Evolutionary conservation across 495 filamentous ascomycete species (phyloP), one percentile per base, ranked within the genome.

Genomic region (Aspergillus sclerotiicarbonarius): DNA sequence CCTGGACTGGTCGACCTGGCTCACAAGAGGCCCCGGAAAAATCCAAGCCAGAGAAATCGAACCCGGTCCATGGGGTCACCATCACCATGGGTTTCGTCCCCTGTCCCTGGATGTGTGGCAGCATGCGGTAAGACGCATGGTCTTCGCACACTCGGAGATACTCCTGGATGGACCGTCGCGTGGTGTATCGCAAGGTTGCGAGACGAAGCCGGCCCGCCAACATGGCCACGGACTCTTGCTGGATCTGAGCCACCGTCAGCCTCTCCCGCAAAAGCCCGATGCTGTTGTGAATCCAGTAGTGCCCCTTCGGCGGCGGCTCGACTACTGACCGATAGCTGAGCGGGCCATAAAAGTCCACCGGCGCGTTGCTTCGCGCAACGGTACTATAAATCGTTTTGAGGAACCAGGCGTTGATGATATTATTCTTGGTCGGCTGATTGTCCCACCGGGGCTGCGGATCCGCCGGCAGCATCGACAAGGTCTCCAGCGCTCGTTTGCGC

Each of bases 361-460:
- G 47, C 7, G 10, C n/a, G 5, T 44, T 8, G 15, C 33, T 32
- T 20, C 20, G 8, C 5, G 10, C 2, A 7, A 9, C 19, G 1
- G 46, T 13, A 2, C 21, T 15, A 33, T 57, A 51, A 0, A 52
- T 9, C 3, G 39, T 6, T 15, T 57, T 57, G 35, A 57, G 20
- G 37, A 30, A 57, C 35, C 43, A 25, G 3, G 56, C 56, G 16
- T 30, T 6, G 43, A 53, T 47, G 29, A 59, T 48, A 18, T 59
- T 44, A 41, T 59, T 53, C 25, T 43, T 32, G 9, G 39, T 59
- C 3, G 53, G 10, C 6, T 46, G 49, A 4, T 48, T 37, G 18
- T 10, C 37, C 25, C 25, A 35, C 8, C 13, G 9, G 33, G 33
- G 33, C 8, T 35, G 33, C 8, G 33, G 33, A 35, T 13, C 13